Evolutionary conservation across 1,284 basidiomycete genomes (phyloP).

Genomic region (Kalmanozyma brasiliensis): DNA sequence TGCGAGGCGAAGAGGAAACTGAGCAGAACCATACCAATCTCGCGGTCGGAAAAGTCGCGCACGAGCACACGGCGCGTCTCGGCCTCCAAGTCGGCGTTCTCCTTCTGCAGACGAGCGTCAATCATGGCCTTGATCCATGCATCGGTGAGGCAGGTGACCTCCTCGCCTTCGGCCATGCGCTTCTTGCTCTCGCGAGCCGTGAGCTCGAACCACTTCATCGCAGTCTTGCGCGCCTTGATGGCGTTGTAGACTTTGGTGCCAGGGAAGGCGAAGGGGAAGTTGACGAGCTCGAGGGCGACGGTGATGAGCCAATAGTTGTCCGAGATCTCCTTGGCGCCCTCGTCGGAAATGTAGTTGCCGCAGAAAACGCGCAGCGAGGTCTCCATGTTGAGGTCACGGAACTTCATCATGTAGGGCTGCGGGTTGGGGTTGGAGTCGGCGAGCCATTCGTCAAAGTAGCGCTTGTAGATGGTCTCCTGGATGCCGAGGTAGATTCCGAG

Average conservation of each 20-base stretch:
- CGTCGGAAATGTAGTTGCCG: constrained; percentile 85
- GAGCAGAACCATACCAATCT: constrained; percentile 93
- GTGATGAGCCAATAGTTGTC: constrained; percentile 98
- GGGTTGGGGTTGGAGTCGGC: constrained; percentile 57
- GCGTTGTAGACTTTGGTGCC: constrained; percentile 97
- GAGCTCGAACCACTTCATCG: constrained; percentile 83
- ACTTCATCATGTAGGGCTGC: constrained; percentile 80
- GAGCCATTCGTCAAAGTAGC: constrained; percentile 74
- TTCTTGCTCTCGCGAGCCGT: constrained; percentile 84
- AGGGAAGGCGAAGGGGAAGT: constrained; percentile 83
- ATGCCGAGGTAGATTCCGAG: constrained; percentile 84
- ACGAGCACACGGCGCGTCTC: constrained; percentile 70
- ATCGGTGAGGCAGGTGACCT: constrained; percentile 90
- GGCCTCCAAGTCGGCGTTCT: constrained; percentile 71
- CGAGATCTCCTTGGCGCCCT: constrained; percentile 82
- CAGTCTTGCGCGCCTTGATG: constrained; percentile 88
- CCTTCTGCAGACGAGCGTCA: constrained; percentile 70
- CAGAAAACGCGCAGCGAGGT: constrained; percentile 96
- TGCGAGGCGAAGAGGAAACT: constrained; percentile 98
- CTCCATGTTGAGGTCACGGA: constrained; percentile 96
- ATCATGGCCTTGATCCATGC: constrained; percentile 85
- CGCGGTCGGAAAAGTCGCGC: constrained; percentile 88
- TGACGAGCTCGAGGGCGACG: constrained; percentile 93
- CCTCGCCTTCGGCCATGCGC: constrained; percentile 82
- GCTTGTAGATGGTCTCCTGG: constrained; percentile 85